Conservation (phyloP, 805 yeast species). For the Priceomyces castillae region DNA sequence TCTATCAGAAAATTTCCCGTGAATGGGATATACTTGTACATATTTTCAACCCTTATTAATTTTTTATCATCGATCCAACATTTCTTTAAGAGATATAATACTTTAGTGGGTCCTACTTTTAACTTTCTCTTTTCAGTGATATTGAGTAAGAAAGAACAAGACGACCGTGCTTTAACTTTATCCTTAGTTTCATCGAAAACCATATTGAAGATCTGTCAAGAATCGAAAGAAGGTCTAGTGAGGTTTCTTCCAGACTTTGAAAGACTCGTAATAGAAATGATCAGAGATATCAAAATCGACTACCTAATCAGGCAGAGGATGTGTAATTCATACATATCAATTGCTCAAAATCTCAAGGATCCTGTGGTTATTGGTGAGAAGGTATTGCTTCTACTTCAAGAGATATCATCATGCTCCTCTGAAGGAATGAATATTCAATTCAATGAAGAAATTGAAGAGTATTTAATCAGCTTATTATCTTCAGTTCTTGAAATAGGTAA, state of each 20-base stretch:
- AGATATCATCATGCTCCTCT: constrained; percentile 22
- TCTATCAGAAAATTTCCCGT: constrained; percentile 12
- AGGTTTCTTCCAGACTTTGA: constrained; percentile 49
- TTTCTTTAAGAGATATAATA: constrained; percentile 47
- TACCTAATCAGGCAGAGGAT: constrained; percentile 55
- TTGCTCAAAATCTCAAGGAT: constrained; percentile 52
- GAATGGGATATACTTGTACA: constrained; percentile 7
- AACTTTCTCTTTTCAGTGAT: constrained; percentile 50
- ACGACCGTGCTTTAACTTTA: constrained; percentile 25
- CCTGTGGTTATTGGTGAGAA: constrained; percentile 34
- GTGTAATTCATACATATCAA: constrained; percentile 59
- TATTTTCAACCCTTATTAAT: constrained; percentile 47
- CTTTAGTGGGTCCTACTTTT: constrained; percentile 50
- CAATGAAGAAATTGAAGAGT: constrained; percentile 37
- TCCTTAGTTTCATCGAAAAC: constrained; percentile 47
- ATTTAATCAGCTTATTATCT: constrained; percentile 53
- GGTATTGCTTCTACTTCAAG: constrained; percentile 17
- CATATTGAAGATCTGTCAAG: constrained; percentile 56
- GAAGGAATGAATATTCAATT: constrained; percentile 4
- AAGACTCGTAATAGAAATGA: constrained; percentile 45
- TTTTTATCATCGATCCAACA: constrained; percentile 59
- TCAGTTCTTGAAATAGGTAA: constrained; percentile 72
- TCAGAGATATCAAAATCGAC: constrained; percentile 38
- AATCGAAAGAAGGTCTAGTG: constrained; percentile 43
- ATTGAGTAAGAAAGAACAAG: constrained; percentile 22